Evolutionary conservation across 2,329 filamentous ascomycete species (phyloP).

Genomic region (Ophiostoma triangulosporum): DNA sequence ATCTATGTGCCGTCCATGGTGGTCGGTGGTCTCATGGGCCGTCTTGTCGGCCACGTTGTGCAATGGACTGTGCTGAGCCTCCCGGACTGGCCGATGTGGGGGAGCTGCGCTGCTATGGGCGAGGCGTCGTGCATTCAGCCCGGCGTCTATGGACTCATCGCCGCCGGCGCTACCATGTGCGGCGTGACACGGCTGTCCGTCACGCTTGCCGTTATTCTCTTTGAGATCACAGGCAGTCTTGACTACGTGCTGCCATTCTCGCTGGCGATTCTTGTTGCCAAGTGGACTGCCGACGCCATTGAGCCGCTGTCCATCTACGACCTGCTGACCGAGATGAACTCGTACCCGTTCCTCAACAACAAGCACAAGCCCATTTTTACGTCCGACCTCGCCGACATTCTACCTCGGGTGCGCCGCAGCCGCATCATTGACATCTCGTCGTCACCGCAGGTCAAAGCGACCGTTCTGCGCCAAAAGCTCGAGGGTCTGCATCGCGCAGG

Average conservation of each 20-base stretch:
- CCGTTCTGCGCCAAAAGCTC: constrained; percentile 64
- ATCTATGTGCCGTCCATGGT: constrained; percentile 99
- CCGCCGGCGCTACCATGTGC: constrained; percentile 94
- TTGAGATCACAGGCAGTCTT: constrained; percentile 87
- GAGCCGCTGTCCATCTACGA: constrained; percentile 95
- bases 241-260: constrained; percentile 95
- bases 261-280: constrained; percentile 80
- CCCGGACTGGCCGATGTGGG: constrained; percentile 60
- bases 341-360: constrained; percentile 94
- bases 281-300: constrained; percentile 93
- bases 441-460: constrained; percentile 67
- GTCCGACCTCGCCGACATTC: constrained; percentile 74
- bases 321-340: constrained; percentile 89
- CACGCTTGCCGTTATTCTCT: constrained; percentile 86
- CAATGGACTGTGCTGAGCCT: constrained; percentile 69
- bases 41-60: constrained; percentile 71
- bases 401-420: constrained; percentile 58
- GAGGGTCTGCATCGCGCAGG: constrained; percentile 71
- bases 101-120: constrained; percentile 53
- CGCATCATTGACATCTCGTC: constrained; percentile 78
- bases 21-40: constrained; percentile 81
- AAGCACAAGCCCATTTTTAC: constrained; percentile 89
- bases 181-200: constrained; percentile 89
- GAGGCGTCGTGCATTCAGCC: constrained; percentile 82
- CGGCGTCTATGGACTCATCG: constrained; percentile 91